Base-by-base conservation (phyloP, 2,329 filamentous ascomycete species). In the Penicillium sp. region DNA sequence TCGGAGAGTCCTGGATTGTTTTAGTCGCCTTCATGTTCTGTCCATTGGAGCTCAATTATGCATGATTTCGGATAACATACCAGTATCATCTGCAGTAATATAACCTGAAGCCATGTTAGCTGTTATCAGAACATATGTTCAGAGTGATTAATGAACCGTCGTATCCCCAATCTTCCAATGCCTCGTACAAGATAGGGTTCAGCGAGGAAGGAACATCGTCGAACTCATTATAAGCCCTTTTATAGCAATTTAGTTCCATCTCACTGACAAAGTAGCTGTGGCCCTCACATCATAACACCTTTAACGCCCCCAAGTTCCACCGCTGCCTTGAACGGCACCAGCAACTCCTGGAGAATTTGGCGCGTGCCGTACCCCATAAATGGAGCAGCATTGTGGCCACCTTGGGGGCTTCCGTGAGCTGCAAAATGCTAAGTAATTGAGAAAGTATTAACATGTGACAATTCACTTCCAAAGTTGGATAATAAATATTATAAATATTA, bases 351-450 rank as follows among this genome's bases (percentile, higher is more conserved):
- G 39, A 76, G 58, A 6, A 77, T 67, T 56, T 77, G 73, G 3
- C 75, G 68, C 26, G 71, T 75, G 0, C 75, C 75, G 34, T 73
- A 73, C 0, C 74, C 70, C 69, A 77, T 75, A 32, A 73, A 77
- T 4, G 75, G 75, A 1, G 73, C 73, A 1, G 73, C 73, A 44
- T 78, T 78, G 13, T 72, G 70, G 0, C 75, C 75, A 7, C 67
- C 69, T 49, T 77, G 74, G 0, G 73, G 73, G 20, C 72, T 67
- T 0, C 75, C 75, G 55, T 78, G 74, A 0, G 75, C 75, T 0
- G 75, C 75, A 55, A 78, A 78, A 56, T 78, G 75, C 66, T 37
- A 24, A 3, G 17, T 68, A 49, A 30, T 34, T 6, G 13, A 17
- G 27, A 10, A 21, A 33, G 12, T 2, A 23, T 41, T 12, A 33